Evolutionary conservation across 2,329 filamentous ascomycete species (phyloP).

Genomic region (Epichloe gansuensis): DNA sequence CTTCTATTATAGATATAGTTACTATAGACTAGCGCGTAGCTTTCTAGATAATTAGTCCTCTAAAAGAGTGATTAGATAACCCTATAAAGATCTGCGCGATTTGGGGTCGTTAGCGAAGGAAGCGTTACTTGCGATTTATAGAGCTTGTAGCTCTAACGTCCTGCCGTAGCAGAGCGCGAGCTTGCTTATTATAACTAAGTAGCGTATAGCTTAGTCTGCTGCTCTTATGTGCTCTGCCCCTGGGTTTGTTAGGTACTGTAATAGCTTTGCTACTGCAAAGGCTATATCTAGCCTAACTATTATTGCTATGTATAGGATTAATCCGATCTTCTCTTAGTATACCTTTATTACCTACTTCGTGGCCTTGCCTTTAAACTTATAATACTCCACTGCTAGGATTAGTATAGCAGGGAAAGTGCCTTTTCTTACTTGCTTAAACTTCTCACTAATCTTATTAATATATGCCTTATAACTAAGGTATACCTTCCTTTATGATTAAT

Average conservation of each 20-base stretch:
- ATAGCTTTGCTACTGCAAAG: background rate
- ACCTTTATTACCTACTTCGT: background rate
- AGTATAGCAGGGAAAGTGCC: background rate
- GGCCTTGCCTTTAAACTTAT: background rate
- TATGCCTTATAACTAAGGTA: background rate
- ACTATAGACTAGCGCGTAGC: too few species aligned
- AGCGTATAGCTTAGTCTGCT: too few species aligned
- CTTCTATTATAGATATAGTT: too few species aligned
- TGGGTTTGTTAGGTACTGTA: background rate
- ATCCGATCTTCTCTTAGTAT: background rate
- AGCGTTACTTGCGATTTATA: too few species aligned
- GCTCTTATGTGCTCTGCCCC: background rate
- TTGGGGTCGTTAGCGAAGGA: too few species aligned
- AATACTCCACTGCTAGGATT: background rate
- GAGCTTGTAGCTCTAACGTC: too few species aligned
- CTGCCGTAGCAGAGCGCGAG: too few species aligned
- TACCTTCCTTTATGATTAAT: background rate
- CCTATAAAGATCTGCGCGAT: too few species aligned
- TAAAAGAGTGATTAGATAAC: too few species aligned
- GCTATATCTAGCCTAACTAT: background rate
- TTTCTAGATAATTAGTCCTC: too few species aligned
- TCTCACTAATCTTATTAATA: background rate
- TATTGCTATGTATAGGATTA: background rate
- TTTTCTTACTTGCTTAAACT: background rate
- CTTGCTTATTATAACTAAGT: too few species aligned